Percentiles rank a stretch among this genome's conserved stretches.
These are phyloP conservation scores for Peronosclerospora sorghi DNA, from an alignment of 352 stramenopile genomes.

Conservation along the genomic window DNA sequence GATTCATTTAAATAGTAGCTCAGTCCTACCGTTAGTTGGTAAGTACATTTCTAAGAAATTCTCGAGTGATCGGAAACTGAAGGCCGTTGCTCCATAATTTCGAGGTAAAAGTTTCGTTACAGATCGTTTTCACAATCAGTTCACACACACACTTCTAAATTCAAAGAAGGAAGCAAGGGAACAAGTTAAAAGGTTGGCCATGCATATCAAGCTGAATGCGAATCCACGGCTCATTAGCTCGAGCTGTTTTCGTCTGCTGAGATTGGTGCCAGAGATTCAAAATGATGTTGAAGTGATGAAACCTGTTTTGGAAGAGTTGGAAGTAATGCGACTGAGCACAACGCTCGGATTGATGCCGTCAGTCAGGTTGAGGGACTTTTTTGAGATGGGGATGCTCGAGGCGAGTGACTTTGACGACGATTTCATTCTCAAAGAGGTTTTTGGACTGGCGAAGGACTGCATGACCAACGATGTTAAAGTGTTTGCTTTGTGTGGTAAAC, in stretches of 20 bases:
- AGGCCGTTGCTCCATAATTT: no score
- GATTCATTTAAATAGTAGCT: no score
- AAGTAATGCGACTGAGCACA: conserved; percentile 54
- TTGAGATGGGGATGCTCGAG: conserved; percentile 41
- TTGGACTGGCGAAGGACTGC: conserved; percentile 10
- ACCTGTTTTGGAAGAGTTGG: conserved; percentile 48
- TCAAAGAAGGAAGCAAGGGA: conserved; percentile 5
- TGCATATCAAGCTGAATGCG: conserved; percentile 11
- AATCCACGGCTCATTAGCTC: conserved; percentile 15
- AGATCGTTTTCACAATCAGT: no score
- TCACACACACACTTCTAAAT: background rate
- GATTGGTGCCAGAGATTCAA: conserved; percentile 38
- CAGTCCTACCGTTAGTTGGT: no score
- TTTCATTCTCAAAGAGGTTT: conserved; percentile 35
- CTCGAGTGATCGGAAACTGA: no score
- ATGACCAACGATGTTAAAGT: conserved; percentile 19
- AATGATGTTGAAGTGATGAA: conserved; percentile 66
- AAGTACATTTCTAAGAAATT: no score
- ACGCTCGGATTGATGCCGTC: conserved; percentile 36
- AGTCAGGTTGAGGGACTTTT: conserved; percentile 40
- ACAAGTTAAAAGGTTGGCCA: conserved; percentile 1
- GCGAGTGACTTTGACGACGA: conserved; percentile 52
- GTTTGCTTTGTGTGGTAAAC: conserved; percentile 47
- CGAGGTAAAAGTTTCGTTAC: no score
- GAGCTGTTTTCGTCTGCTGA: conserved; percentile 47